Percentiles rank a stretch among this genome's conserved stretches.
Evolutionary conservation across 345 rosid species (phyloP).

Genomic region (Rubroshorea leprosula): DNA sequence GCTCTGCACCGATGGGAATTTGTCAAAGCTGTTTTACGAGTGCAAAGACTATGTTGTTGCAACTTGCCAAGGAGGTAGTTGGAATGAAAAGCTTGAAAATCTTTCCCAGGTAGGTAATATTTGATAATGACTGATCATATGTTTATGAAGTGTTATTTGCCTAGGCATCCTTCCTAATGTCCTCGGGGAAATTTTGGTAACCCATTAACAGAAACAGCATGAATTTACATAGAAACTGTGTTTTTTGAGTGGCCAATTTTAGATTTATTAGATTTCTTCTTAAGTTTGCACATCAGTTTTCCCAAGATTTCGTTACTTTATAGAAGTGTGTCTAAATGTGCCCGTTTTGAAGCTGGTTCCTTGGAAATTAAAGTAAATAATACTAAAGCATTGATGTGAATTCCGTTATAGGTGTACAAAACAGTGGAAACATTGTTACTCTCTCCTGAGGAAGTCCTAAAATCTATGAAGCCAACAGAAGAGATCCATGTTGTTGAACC

Average conservation of each 20-base stretch:
- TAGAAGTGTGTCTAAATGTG: no score
- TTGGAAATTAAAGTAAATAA: no score
- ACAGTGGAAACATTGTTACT: slow-evolving; percentile 71
- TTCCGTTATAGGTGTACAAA: slow-evolving; percentile 62
- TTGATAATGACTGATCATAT: not conserved
- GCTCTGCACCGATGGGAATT: slow-evolving; percentile 42
- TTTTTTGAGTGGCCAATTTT: no score
- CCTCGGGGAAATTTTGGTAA: no score
- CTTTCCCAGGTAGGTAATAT: slow-evolving; percentile 63
- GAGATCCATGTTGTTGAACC: slow-evolving; percentile 22
- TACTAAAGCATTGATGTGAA: not conserved
- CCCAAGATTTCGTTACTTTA: no score
- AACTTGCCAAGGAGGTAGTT: slow-evolving; percentile 53
- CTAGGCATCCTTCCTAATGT: not conserved
- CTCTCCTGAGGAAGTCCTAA: slow-evolving; percentile 66
- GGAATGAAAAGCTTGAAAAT: slow-evolving; percentile 68
- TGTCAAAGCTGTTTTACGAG: slow-evolving; percentile 66
- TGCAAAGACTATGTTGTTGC: slow-evolving; percentile 76
- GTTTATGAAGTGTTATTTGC: not conserved
- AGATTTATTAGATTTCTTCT: no score
- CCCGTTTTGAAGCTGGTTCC: no score
- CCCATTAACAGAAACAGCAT: no score
- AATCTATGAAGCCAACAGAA: slow-evolving; percentile 45
- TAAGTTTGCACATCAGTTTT: no score
- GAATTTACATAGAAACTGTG: no score